Evolutionary conservation across 495 filamentous ascomycete genomes (phyloP).

Genomic region (Xylaria flabelliformis): DNA sequence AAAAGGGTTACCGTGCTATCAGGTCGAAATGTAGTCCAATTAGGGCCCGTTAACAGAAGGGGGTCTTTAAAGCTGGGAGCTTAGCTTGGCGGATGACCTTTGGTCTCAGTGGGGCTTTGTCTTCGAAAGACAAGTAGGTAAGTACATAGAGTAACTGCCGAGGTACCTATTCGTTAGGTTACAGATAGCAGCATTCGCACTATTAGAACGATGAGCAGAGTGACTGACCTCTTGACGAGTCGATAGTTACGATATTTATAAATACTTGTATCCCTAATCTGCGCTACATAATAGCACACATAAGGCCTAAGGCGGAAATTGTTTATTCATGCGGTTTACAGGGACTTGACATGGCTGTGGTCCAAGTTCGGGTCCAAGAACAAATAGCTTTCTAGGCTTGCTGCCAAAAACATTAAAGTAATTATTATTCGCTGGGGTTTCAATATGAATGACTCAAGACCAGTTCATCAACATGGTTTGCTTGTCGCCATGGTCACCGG

Average conservation of each 20-base stretch:
- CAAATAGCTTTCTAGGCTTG: not conserved
- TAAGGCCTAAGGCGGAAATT: constrained; percentile 14
- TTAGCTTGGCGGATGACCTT: constrained; percentile 18
- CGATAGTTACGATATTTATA: constrained; percentile 11
- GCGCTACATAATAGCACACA: not conserved
- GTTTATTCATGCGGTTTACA: constrained; percentile 25
- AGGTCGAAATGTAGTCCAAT: constrained; percentile 12
- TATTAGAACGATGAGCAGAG: not conserved
- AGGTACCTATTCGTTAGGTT: not conserved
- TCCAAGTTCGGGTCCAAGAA: not conserved
- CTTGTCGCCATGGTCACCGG: constrained; percentile 4
- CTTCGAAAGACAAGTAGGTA: not conserved
- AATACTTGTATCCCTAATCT: not conserved
- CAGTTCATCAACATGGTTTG: not conserved
- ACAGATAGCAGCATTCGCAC: not conserved
- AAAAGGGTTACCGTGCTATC: constrained; percentile 8
- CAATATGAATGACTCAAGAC: constrained; percentile 19
- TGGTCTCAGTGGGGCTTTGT: constrained; percentile 4
- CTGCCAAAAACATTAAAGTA: not conserved
- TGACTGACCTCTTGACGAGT: not conserved
- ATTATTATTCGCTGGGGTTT: not conserved
- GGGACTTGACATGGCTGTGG: constrained; percentile 3
- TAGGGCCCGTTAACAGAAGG: not conserved
- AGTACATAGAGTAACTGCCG: not conserved
- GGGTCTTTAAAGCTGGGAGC: not conserved